Evolutionary conservation across 805 yeast genomes (phyloP), one percentile per base, ranked within the genome.

Genomic region (Hanseniaspora pseudoguilliermondii): DNA sequence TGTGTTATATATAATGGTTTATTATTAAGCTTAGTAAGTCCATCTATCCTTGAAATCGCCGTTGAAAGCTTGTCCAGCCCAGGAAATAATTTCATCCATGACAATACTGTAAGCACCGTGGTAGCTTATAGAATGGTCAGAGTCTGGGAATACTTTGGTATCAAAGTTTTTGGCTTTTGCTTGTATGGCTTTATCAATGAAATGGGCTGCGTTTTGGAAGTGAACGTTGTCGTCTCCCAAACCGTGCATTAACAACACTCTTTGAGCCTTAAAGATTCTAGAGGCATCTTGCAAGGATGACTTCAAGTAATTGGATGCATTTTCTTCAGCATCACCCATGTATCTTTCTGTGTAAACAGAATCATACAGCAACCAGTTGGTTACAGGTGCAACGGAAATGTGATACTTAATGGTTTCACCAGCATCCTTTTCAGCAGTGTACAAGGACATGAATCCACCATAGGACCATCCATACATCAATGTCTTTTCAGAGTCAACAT

Each of bases 381-480:
- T 93, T 2, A 93, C 98, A 0, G 98, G 98, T 0, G 98, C 98
- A 25, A 93, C 97, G 0, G 97, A 83, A 77, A 89, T 81, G 10
- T 97, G 97, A 67, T 82, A 93, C 57, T 79, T 79, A 75, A 93
- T 90, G 16, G 81, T 79, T 39, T 79, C 71, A 18, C 88, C 87
- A 2, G 74, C 75, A 68, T 93, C 97, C 23, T 75, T 74, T 69
- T 93, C 97, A 48, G 93, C 71, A 0, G 95, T 84, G 69, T 90
- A 93, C 62, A 93, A 75, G 0, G 98, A 89, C 75, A 88, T 77
- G 66, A 80, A 93, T 0, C 97, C 98, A 49, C 98, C 98, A 66
- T 91, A 93, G 23, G 95, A 86, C 98, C 98, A 93, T 9, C 98
- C 98, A 91, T 97, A 93, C 55, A 91, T 79, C 0, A 95, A 95